phyloP scores from a whole-genome alignment of 305 asterid genomes.

The Nicotiana rustica region DNA sequence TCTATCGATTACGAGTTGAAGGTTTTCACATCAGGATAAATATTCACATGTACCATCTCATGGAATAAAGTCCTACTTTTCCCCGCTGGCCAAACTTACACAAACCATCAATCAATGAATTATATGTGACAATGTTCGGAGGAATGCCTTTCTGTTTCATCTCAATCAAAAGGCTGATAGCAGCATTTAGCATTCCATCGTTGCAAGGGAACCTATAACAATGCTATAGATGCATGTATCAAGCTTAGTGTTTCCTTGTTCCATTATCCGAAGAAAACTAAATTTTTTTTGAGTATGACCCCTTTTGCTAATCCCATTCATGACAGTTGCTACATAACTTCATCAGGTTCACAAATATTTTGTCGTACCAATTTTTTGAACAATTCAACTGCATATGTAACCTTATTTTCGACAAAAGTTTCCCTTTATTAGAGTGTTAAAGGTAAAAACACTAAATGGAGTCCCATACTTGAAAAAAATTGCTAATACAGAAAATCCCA shows the following conservation, averaged over 20 bases:
- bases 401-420: background rate
- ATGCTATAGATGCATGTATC: no score
- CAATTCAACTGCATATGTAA: conserved; percentile 18
- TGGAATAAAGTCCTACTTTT: background rate
- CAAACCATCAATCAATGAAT: background rate
- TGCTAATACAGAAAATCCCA: conserved; percentile 27
- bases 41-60: background rate
- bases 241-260: no score
- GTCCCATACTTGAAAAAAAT: conserved; percentile 17
- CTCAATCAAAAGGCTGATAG: no score
- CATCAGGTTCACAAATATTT: background rate
- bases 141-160: no score
- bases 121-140: background rate
- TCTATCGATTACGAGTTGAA: conserved; percentile 27
- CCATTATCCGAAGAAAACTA: no score
- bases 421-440: conserved; percentile 12
- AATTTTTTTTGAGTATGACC: no score
- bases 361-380: conserved; percentile 22
- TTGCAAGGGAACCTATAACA: background rate
- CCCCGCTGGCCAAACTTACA: conserved; percentile 25
- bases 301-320: no score
- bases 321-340: no score
- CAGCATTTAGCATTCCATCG: background rate
- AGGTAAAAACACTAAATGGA: conserved; percentile 10
- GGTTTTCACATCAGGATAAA: background rate